A percentile compares a stretch with the other conserved stretches of the same genome.
Evolutionary conservation across 2,329 filamentous ascomycete genomes (phyloP).

Genomic region (Fusarium udum): DNA sequence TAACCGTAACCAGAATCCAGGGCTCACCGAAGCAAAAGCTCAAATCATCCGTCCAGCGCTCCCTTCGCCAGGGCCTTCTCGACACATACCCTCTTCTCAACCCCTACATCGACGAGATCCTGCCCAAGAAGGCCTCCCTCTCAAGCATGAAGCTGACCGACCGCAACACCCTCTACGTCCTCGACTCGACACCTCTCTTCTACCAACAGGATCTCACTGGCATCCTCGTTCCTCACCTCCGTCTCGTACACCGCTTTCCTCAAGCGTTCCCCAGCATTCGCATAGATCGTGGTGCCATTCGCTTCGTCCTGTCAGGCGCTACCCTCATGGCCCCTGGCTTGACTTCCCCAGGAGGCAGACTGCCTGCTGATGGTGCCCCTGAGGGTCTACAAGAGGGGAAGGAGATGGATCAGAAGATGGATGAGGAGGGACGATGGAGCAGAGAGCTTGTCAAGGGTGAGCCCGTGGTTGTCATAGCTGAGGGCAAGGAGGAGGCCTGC

Average conservation of each 20-base stretch:
- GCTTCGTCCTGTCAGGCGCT: slow-evolving; percentile 92
- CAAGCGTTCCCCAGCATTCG: slow-evolving; percentile 83
- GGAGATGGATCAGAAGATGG: slow-evolving; percentile 55
- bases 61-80: slow-evolving; percentile 82
- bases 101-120: slow-evolving; percentile 89
- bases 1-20: slow-evolving; percentile 61
- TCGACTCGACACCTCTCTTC: slow-evolving; percentile 83
- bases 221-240: slow-evolving; percentile 85
- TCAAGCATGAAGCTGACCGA: slow-evolving; percentile 94
- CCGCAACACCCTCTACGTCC: slow-evolving; percentile 86
- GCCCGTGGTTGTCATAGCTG: slow-evolving; percentile 88
- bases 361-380: slow-evolving; percentile 67
- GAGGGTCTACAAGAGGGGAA: slow-evolving; percentile 50
- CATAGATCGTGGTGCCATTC: slow-evolving; percentile 95
- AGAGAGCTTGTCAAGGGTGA: slow-evolving; percentile 80
- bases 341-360: slow-evolving; percentile 81
- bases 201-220: slow-evolving; percentile 83
- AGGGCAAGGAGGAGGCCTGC: slow-evolving; percentile 93
- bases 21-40: slow-evolving; percentile 89
- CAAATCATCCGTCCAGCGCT: slow-evolving; percentile 94
- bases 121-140: slow-evolving; percentile 93
- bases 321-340: slow-evolving; percentile 96
- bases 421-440: slow-evolving; percentile 65
- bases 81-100: slow-evolving; percentile 86
- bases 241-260: slow-evolving; percentile 90